These are phyloP conservation scores for Trichoderma polysporum DNA, from an alignment of 2,329 filamentous ascomycete genomes.

Conservation along the genomic window DNA sequence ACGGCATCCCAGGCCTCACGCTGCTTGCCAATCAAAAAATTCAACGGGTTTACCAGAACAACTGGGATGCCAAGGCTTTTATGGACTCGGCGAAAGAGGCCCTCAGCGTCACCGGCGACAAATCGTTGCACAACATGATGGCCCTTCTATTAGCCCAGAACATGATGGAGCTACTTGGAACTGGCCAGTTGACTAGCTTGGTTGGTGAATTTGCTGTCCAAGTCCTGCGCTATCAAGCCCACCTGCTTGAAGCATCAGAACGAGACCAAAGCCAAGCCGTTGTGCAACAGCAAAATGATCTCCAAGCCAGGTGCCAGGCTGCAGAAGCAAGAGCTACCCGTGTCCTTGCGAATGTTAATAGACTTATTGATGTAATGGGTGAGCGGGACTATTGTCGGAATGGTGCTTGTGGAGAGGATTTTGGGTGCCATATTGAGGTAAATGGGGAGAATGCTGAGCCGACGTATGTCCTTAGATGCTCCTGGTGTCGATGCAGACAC, in stretches of 20 bases:
- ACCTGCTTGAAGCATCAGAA: neutral
- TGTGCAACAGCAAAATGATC: neutral
- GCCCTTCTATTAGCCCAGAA: neutral
- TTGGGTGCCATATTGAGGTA: constrained; percentile 7
- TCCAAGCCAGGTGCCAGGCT: neutral
- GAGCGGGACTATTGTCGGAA: neutral
- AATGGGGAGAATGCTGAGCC: neutral
- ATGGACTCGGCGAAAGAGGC: constrained; percentile 1
- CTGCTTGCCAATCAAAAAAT: constrained; percentile 21
- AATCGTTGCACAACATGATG: constrained; percentile 8
- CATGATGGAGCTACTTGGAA: neutral
- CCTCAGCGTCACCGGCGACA: constrained; percentile 2
- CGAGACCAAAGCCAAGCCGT: neutral
- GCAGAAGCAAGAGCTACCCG: neutral
- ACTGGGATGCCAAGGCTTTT: constrained; percentile 6
- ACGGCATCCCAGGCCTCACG: constrained; percentile 22
- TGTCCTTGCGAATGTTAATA: constrained; percentile 1
- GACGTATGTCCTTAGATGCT: constrained; percentile 8
- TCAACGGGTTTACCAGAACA: neutral
- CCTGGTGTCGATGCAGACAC: constrained; percentile 12
- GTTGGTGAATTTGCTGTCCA: constrained; percentile 2
- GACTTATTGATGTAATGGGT: neutral
- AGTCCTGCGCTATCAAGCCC: neutral
- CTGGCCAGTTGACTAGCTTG: neutral
- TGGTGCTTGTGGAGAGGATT: neutral